Evolutionary conservation across 2,329 filamentous ascomycete genomes (phyloP), one percentile per base, ranked within the genome.

Genomic region (Pyrenochaeta sp.): DNA sequence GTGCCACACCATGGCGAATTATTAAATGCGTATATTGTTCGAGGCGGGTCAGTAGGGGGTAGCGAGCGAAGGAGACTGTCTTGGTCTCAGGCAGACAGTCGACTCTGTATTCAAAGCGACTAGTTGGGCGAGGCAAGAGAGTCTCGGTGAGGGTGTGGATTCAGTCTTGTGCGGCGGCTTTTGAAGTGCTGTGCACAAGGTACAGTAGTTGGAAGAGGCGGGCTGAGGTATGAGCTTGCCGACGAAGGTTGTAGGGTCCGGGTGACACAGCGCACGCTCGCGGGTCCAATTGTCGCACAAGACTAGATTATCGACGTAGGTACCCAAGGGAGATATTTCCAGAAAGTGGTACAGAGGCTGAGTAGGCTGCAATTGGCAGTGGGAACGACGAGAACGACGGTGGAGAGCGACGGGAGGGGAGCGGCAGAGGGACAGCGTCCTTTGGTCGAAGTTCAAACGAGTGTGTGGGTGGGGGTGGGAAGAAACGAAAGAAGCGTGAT

Each of bases 181-280:
- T 41, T 39, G 42, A 9, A 39, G 21, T 27, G 52, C 50, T 52
- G 48, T 56, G 49, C 48, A 50, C 56, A 47, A 45, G 47, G 54
- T 49, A 35, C 48, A 53, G 50, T 53, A 39, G 50, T n/a, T 58
- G 42, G 32, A 43, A 42, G 44, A 64, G 56, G 58, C 55, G 52
- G 50, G 55, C 9, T 32, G 20, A 42, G 50, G 53, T 52, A 54
- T 58, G 59, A 43, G 55, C n/a, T 31, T 54, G 51, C 31, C 45
- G 45, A 49, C 35, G 43, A 49, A 44, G 52, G 57, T 27, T 48
- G 60, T 66, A 21, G 51, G 59, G 46, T 56, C 23, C 64, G 61
- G 54, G 67, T 72, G 56, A 64, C 61, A 69, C 69, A 63, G 58
- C 44, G 55, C 58, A 67, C 59, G 67, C 67, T 66, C 61, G 64